phyloP scores from a whole-genome alignment of 2,329 filamentous ascomycete species.

The Penicillium concentricum region DNA sequence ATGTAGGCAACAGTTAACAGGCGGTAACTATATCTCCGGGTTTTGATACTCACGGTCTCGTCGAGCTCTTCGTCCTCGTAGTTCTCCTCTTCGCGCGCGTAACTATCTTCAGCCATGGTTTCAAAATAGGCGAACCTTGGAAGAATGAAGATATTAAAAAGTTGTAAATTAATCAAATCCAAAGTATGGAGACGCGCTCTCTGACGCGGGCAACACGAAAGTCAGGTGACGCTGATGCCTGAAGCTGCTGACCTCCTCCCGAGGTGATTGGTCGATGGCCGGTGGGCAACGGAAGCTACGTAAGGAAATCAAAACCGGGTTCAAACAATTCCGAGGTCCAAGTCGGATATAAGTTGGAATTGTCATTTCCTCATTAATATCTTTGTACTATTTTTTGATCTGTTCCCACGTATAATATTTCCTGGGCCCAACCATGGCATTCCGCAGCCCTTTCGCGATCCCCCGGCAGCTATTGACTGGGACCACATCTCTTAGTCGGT shows the following conservation, averaged over 20 bases:
- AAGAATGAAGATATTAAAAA: background rate
- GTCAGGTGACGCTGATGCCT: slow-evolving; percentile 32
- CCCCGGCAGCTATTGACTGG: slow-evolving; percentile 30
- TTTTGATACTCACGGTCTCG: slow-evolving; percentile 38
- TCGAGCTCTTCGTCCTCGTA: slow-evolving; percentile 50
- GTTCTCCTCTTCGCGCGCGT: slow-evolving; percentile 40
- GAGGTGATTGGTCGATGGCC: slow-evolving; percentile 29
- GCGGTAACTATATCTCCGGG: background rate
- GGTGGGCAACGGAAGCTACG: background rate
- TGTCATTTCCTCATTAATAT: background rate
- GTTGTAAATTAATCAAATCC: background rate
- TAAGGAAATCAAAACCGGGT: background rate
- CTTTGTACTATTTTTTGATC: background rate
- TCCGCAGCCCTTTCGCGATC: slow-evolving; percentile 38
- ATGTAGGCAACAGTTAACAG: slow-evolving; percentile 4
- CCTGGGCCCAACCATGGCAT: slow-evolving; percentile 36
- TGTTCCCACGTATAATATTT: background rate
- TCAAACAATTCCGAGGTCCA: slow-evolving; percentile 6
- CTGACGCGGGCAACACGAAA: slow-evolving; percentile 29
- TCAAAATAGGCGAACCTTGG: background rate
- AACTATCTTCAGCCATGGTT: slow-evolving; percentile 40
- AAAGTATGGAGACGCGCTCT: slow-evolving; percentile 28
- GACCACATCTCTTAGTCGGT: slow-evolving; percentile 19
- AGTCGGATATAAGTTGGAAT: background rate
- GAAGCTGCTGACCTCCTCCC: slow-evolving; percentile 28